A percentile compares a stretch with the other conserved stretches of the same genome.
phyloP scores from a whole-genome alignment of 2,329 filamentous ascomycete genomes.

The Stachybotrys chlorohalonatus region DNA sequence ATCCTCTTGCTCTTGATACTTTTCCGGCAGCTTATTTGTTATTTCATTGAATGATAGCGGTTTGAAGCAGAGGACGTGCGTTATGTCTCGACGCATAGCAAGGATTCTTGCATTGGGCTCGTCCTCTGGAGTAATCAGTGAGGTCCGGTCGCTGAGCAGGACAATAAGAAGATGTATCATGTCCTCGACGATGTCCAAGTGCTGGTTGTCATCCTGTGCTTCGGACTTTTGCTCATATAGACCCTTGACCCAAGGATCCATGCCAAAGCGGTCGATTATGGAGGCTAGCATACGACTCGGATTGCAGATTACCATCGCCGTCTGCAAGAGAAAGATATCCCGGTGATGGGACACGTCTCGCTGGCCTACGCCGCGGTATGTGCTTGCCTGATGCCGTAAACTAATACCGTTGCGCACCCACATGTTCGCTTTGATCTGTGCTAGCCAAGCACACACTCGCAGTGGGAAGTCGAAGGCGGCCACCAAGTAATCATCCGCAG shows the following conservation, averaged over 20 bases:
- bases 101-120: constrained; percentile 56
- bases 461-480: constrained; percentile 88
- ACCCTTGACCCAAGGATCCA: constrained; percentile 80
- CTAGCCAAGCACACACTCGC: constrained; percentile 88
- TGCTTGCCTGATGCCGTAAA: constrained; percentile 86
- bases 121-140: constrained; percentile 60
- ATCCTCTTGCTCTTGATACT: constrained; percentile 79
- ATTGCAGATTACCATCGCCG: constrained; percentile 78
- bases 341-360: constrained; percentile 90
- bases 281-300: constrained; percentile 77
- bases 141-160: constrained; percentile 78
- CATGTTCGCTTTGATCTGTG: constrained; percentile 97
- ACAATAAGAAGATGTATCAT: constrained; percentile 91
- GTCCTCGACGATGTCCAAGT: constrained; percentile 90
- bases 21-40: constrained; percentile 75
- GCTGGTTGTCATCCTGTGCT: constrained; percentile 77
- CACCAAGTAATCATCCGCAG: constrained; percentile 71
- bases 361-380: constrained; percentile 82
- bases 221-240: constrained; percentile 63
- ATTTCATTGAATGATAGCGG: constrained; percentile 92
- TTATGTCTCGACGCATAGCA: constrained; percentile 79
- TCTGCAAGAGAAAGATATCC: constrained; percentile 89
- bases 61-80: constrained; percentile 92
- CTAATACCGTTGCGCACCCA: constrained; percentile 98
- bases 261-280: constrained; percentile 84